Conservation (phyloP, 2,329 filamentous ascomycete species). For the Rhinocladiella mackenziei region DNA sequence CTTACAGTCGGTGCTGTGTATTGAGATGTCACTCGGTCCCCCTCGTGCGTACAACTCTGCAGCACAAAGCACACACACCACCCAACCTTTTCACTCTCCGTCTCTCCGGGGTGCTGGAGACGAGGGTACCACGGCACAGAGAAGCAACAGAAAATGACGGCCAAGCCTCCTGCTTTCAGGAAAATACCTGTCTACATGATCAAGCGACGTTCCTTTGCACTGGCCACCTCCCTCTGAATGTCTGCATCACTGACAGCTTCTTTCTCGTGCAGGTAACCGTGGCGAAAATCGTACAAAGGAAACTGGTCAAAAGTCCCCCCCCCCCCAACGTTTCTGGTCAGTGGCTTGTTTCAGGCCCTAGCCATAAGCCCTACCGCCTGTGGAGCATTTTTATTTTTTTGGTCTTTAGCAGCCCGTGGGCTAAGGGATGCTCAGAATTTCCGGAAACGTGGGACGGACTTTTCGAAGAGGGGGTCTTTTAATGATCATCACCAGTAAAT, state of each 20-base stretch:
- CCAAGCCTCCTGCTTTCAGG: not conserved
- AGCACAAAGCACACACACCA: not conserved
- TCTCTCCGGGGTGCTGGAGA: slow-evolving; percentile 8
- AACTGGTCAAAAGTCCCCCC: slow-evolving; percentile 14
- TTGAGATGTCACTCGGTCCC: slow-evolving; percentile 8
- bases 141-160: not conserved
- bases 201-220: slow-evolving; percentile 19
- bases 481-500: slow-evolving; percentile 2
- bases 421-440: slow-evolving; percentile 6
- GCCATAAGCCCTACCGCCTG: slow-evolving; percentile 5
- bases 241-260: slow-evolving; percentile 23
- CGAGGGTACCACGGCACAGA: slow-evolving; percentile 15
- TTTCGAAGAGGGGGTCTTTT: too few species aligned
- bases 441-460: slow-evolving; percentile 22
- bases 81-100: not conserved
- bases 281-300: slow-evolving; percentile 19
- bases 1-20: slow-evolving; percentile 1
- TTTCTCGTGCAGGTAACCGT: slow-evolving; percentile 19
- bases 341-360: slow-evolving; percentile 23
- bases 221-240: slow-evolving; percentile 11
- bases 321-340: slow-evolving; percentile 7
- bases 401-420: slow-evolving; percentile 2
- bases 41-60: slow-evolving; percentile 2
- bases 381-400: slow-evolving; percentile 3
- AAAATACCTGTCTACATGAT: slow-evolving; percentile 5